Evolutionary conservation across 164 flowering plant genomes (phyloP).

Genomic region (Warburgia ugandensis): DNA sequence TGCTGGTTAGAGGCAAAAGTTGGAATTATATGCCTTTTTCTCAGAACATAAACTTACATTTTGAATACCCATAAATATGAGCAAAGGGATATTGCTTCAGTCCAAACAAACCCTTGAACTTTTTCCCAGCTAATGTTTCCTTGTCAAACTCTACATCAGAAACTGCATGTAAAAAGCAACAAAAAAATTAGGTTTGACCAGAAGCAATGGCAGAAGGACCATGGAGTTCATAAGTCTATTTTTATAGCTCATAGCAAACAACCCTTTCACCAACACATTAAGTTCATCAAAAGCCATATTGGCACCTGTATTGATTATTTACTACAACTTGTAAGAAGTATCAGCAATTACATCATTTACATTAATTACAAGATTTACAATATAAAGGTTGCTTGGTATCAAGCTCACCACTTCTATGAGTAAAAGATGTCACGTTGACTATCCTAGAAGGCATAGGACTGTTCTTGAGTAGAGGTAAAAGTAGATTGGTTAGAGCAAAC

Average conservation of each 20-base stretch:
- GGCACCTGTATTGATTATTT: no score
- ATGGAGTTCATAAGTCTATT: background rate
- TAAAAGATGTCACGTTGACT: constrained; percentile 84
- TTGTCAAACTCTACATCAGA: constrained; percentile 34
- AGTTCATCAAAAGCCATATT: no score
- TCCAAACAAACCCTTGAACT: constrained; percentile 13
- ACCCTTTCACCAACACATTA: no score
- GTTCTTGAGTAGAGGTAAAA: constrained; percentile 65
- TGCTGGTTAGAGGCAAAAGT: constrained; percentile 8
- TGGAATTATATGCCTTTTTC: background rate
- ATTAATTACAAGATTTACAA: background rate
- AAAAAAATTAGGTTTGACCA: background rate
- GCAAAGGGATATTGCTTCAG: constrained; percentile 53
- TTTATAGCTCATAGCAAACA: background rate
- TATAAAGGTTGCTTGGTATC: background rate
- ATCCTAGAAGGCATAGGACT: constrained; percentile 74
- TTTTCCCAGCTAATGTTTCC: constrained; percentile 44
- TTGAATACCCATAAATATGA: constrained; percentile 64
- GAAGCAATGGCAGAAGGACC: background rate
- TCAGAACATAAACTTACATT: constrained; percentile 41
- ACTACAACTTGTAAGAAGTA: background rate
- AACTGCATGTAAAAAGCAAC: constrained; percentile 28
- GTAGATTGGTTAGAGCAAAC: constrained; percentile 62
- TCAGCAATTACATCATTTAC: background rate
- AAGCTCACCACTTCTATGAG: constrained; percentile 70